Evolutionary conservation across 352 stramenopile species (phyloP).

Genomic region (Plasmopara muralis): DNA sequence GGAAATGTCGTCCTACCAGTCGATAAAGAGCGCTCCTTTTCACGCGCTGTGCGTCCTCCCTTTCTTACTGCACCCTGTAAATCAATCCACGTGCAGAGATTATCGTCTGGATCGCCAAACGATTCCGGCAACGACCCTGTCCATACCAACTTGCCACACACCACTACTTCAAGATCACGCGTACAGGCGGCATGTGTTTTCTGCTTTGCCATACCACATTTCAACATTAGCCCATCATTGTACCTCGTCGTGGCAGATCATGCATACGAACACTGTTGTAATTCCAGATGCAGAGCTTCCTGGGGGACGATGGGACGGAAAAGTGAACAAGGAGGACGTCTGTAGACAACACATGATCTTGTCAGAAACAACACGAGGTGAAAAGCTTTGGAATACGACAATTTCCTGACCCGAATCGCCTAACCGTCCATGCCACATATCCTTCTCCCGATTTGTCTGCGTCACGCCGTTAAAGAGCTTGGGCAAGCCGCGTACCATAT

Average conservation of each 20-base stretch:
- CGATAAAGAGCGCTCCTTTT: constrained; percentile 3
- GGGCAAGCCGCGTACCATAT: constrained; percentile 57
- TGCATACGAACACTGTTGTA: constrained; percentile 43
- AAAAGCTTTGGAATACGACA: neutral
- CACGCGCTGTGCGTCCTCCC: constrained; percentile 20
- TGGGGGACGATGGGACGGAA: constrained; percentile 30
- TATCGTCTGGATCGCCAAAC: constrained; percentile 61
- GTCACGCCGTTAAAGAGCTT: constrained; percentile 42
- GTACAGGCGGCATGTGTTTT: constrained; percentile 42
- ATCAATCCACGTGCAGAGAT: constrained; percentile 61
- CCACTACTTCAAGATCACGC: constrained; percentile 59
- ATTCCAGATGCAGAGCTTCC: constrained; percentile 77
- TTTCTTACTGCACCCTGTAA: constrained; percentile 34
- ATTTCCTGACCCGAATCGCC: constrained; percentile 22
- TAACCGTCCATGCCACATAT: constrained; percentile 74
- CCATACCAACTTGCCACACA: constrained; percentile 59
- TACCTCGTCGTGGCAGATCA: neutral
- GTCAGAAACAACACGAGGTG: neutral
- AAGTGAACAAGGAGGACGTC: constrained; percentile 55
- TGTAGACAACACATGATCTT: neutral
- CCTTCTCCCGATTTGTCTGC: constrained; percentile 54
- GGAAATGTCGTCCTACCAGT: constrained; percentile 2
- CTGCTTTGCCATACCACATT: neutral
- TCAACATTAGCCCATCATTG: too few relatives aligned
- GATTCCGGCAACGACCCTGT: constrained; percentile 67